Evolutionary conservation across 2,329 filamentous ascomycete species (phyloP).

Genomic region (Fonsecaea nubica): DNA sequence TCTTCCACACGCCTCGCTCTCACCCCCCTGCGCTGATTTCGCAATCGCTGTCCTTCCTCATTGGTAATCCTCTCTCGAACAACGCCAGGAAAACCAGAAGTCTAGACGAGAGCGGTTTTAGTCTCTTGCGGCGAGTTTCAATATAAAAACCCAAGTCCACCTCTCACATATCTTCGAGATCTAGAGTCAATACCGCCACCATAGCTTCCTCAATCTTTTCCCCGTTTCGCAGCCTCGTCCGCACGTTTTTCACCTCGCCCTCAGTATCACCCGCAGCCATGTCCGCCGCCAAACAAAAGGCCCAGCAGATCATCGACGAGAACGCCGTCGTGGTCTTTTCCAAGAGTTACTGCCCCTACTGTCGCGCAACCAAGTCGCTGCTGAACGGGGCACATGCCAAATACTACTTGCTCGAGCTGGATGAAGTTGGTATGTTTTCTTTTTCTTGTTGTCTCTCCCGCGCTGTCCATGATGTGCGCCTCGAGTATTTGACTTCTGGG

Average conservation of each 20-base stretch:
- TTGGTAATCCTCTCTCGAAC: conserved; percentile 9
- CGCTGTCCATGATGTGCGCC: background rate
- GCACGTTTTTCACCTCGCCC: conserved; percentile 70
- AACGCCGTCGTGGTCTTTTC: conserved; percentile 94
- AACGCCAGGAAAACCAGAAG: background rate
- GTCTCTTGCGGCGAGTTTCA: too few species aligned
- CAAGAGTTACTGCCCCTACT: conserved; percentile 97
- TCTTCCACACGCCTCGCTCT: background rate
- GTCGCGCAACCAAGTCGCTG: conserved; percentile 76
- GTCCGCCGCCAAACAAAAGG: conserved; percentile 83
- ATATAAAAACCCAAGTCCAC: too few species aligned
- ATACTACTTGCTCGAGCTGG: conserved; percentile 79
- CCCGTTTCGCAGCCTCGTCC: conserved; percentile 63
- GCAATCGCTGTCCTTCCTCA: conserved; percentile 9
- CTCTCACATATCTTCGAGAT: too few species aligned
- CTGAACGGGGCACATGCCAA: conserved; percentile 74
- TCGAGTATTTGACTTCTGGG: background rate
- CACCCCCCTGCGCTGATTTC: background rate
- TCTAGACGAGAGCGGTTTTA: background rate
- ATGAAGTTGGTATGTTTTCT: conserved; percentile 73
- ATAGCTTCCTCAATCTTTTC: conserved; percentile 62
- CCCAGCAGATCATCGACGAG: conserved; percentile 84
- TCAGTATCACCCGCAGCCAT: conserved; percentile 67
- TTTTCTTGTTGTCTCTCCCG: background rate
- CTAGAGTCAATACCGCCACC: conserved; percentile 41